Evolutionary conservation across 2,329 filamentous ascomycete species (phyloP).

Genomic region (Hypoxylon sp.): DNA sequence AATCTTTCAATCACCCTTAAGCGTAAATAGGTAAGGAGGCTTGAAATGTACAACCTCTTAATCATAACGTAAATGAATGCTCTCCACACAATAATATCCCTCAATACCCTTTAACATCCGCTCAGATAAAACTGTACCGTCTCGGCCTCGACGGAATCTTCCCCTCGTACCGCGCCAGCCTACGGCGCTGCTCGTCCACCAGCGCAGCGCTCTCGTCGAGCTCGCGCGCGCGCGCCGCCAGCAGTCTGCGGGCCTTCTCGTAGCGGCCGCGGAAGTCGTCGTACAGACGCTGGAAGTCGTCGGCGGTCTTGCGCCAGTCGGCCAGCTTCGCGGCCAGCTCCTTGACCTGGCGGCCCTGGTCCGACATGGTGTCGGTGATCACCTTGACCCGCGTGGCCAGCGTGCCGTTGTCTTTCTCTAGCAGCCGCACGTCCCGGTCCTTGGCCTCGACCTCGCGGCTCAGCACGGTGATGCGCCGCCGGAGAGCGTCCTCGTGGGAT

Average conservation of each 20-base stretch:
- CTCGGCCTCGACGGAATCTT: slow-evolving; percentile 14
- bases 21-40: too few species aligned
- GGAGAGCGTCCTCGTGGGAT: slow-evolving; percentile 33
- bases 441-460: slow-evolving; percentile 33
- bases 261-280: slow-evolving; percentile 14
- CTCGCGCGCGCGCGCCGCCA: slow-evolving; percentile 21
- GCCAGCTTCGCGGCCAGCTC: slow-evolving; percentile 8
- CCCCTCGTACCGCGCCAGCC: slow-evolving; percentile 20
- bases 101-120: slow-evolving; percentile 2
- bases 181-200: slow-evolving; percentile 31
- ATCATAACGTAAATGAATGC: background rate
- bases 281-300: background rate
- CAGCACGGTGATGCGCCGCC: slow-evolving; percentile 32
- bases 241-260: slow-evolving; percentile 18
- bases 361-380: slow-evolving; percentile 30
- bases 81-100: background rate
- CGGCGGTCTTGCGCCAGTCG: too few species aligned
- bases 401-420: slow-evolving; percentile 30
- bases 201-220: slow-evolving; percentile 19
- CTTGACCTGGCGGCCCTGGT: background rate
- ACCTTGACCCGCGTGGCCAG: slow-evolving; percentile 31
- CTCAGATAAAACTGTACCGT: slow-evolving; percentile 27
- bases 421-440: slow-evolving; percentile 20
- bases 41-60: background rate
- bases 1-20: slow-evolving; percentile 4